Evolutionary conservation across 495 filamentous ascomycete genomes (phyloP).

Genomic region (Aspergillus incahuasiensis): DNA sequence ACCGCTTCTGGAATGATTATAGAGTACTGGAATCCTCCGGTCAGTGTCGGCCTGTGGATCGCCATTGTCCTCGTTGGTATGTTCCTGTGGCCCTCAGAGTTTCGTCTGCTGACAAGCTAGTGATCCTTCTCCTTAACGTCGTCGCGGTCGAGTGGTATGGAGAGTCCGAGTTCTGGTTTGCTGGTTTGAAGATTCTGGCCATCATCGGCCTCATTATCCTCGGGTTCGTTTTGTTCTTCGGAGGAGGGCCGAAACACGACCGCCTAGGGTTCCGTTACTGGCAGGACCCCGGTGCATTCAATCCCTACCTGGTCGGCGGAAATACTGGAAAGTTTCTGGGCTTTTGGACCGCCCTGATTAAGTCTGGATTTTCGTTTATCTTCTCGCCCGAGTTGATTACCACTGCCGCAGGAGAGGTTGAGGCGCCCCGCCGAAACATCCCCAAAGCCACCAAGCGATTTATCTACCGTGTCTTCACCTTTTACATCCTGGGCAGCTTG

Average conservation of each 20-base stretch:
- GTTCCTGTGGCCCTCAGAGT: background rate
- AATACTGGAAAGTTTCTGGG: conserved; percentile 37
- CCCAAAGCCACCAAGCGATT: conserved; percentile 74
- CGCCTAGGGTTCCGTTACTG: conserved; percentile 69
- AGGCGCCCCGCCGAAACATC: conserved; percentile 69
- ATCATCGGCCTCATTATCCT: conserved; percentile 65
- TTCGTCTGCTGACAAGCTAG: conserved; percentile 37
- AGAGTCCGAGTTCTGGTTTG: conserved; percentile 71
- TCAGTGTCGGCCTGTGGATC: conserved; percentile 59
- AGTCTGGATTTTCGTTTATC: conserved; percentile 46
- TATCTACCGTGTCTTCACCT: conserved; percentile 79
- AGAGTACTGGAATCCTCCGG: conserved; percentile 57
- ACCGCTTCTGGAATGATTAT: conserved; percentile 65
- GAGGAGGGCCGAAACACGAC: conserved; percentile 58
- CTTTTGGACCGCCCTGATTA: conserved; percentile 41
- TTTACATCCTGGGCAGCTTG: conserved; percentile 59
- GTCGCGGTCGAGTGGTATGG: conserved; percentile 65
- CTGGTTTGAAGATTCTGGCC: conserved; percentile 69
- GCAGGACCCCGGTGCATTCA: conserved; percentile 63
- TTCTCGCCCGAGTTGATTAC: conserved; percentile 70
- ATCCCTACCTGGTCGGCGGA: conserved; percentile 41
- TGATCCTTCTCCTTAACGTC: conserved; percentile 62
- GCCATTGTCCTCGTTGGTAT: conserved; percentile 59
- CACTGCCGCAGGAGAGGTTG: conserved; percentile 76
- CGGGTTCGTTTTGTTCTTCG: conserved; percentile 62